A percentile compares a stretch with the other conserved stretches of the same genome.
Conservation (phyloP, 1,284 basidiomycete species). For the Rhodotorula sp. region DNA sequence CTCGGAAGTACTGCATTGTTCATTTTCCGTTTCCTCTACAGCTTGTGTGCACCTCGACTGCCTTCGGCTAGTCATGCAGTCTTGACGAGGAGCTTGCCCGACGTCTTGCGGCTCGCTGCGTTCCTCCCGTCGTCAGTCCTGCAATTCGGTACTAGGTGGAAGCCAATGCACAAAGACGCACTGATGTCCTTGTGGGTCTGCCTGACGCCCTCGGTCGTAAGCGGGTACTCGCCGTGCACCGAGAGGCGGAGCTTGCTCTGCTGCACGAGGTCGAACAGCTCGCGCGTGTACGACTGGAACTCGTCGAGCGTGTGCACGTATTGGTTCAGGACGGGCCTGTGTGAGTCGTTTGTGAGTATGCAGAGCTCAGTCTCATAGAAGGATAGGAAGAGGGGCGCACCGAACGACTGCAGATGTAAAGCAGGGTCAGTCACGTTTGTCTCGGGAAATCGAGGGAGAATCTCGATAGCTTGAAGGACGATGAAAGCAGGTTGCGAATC, state of each 20-base stretch:
- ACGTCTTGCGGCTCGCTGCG: slow-evolving; percentile 66
- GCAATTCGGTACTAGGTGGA: accelerated
- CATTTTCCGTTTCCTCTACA: too few relatives aligned
- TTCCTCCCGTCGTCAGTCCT: neutral
- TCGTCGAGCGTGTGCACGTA: slow-evolving; percentile 71
- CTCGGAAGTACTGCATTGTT: too few relatives aligned
- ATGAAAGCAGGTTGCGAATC: neutral
- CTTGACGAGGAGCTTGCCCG: slow-evolving; percentile 79
- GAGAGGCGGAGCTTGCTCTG: slow-evolving; percentile 67
- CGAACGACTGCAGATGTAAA: too few relatives aligned
- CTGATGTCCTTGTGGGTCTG: slow-evolving; percentile 77
- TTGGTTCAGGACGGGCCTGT: slow-evolving; percentile 51
- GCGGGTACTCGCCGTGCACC: slow-evolving; percentile 69
- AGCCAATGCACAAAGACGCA: slow-evolving; percentile 12
- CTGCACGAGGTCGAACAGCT: slow-evolving; percentile 67
- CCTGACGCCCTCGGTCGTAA: slow-evolving; percentile 75
- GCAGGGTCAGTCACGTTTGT: too few relatives aligned
- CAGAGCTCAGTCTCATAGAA: too few relatives aligned
- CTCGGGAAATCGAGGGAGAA: slow-evolving; percentile 7
- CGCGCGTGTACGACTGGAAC: slow-evolving; percentile 63
- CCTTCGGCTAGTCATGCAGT: slow-evolving; percentile 47
- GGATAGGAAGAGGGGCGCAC: too few relatives aligned
- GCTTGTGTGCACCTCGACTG: too few relatives aligned
- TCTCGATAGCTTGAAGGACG: neutral
- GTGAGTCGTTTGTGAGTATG: too few relatives aligned